Conservation (phyloP, 116 monocot species). For the Iris pallida region DNA sequence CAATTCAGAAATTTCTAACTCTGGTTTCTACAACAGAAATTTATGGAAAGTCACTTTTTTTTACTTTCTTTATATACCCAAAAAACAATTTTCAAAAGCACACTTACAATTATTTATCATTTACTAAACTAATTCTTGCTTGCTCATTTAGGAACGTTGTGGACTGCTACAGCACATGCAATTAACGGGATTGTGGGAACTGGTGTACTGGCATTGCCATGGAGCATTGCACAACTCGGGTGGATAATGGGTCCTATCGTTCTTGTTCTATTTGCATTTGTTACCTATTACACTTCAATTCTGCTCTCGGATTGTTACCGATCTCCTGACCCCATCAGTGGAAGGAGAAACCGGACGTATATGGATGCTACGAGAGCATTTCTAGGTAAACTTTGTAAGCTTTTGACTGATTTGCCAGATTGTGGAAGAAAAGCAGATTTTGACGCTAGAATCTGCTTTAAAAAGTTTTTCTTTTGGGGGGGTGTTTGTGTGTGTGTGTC, state of each 20-base stretch:
- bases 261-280: constrained; percentile 3
- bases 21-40: too few relatives aligned
- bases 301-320: constrained; percentile 15
- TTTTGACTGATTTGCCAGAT: not conserved
- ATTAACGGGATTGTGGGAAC: constrained; percentile 7
- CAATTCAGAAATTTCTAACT: too few relatives aligned
- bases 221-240: constrained; percentile 15
- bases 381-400: not conserved
- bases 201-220: constrained; percentile 11
- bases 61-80: too few relatives aligned
- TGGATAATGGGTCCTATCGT: constrained; percentile 12
- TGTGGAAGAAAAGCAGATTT: not conserved
- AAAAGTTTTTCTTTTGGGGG: not conserved
- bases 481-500: not conserved
- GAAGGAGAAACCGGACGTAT: constrained; percentile 1
- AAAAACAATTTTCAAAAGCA: too few relatives aligned
- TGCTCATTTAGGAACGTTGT: constrained; percentile 8
- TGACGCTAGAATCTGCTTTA: not conserved
- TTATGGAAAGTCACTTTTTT: too few relatives aligned
- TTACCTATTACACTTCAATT: constrained; percentile 8
- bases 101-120: too few relatives aligned
- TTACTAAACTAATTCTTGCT: constrained; percentile 1
- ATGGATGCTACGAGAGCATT: constrained; percentile 10
- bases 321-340: constrained; percentile 8
- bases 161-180: constrained; percentile 11